Percentiles rank a stretch among this genome's conserved stretches.
phyloP scores from a whole-genome alignment of 2,329 filamentous ascomycete genomes.

The Rosellinia necatrix region DNA sequence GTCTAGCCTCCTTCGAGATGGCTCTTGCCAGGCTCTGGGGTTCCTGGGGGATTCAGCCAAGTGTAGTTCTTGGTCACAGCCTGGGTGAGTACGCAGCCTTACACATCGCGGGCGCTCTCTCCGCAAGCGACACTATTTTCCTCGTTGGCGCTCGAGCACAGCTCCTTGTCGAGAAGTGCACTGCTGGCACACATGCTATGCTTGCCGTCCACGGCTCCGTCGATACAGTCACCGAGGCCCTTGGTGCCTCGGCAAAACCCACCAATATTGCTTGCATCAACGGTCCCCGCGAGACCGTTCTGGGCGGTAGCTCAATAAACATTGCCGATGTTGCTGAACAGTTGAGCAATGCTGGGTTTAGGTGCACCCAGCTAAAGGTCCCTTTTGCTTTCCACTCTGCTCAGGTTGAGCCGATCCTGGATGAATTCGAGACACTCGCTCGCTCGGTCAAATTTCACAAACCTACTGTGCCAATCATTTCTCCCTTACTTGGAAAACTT shows the following conservation, averaged over 20 bases:
- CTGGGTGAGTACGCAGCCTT: constrained; percentile 77
- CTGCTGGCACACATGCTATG: constrained; percentile 67
- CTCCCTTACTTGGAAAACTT: constrained; percentile 66
- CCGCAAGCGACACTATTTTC: constrained; percentile 71
- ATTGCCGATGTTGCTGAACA: constrained; percentile 46
- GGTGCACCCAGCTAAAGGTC: constrained; percentile 65
- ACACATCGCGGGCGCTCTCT: constrained; percentile 71
- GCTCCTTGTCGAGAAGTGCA: constrained; percentile 68
- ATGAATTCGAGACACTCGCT: constrained; percentile 61
- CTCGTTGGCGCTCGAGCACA: constrained; percentile 71
- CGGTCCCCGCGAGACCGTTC: constrained; percentile 73
- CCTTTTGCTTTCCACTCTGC: constrained; percentile 71
- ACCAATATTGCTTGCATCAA: constrained; percentile 74
- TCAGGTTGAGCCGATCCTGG: constrained; percentile 67
- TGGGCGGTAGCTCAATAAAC: constrained; percentile 56
- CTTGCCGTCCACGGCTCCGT: constrained; percentile 53
- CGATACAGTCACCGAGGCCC: constrained; percentile 58
- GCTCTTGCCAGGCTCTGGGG: constrained; percentile 60
- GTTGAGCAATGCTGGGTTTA: constrained; percentile 58
- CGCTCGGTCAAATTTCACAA: constrained; percentile 58
- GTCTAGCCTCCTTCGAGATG: constrained; percentile 60
- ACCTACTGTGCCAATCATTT: constrained; percentile 66
- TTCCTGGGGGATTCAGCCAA: constrained; percentile 60
- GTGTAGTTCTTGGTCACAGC: constrained; percentile 64
- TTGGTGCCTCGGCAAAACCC: constrained; percentile 47